Percentiles rank a stretch among this genome's conserved stretches.
Evolutionary conservation across 2,329 filamentous ascomycete genomes (phyloP).

Genomic region (Cryphonectria parasitica): DNA sequence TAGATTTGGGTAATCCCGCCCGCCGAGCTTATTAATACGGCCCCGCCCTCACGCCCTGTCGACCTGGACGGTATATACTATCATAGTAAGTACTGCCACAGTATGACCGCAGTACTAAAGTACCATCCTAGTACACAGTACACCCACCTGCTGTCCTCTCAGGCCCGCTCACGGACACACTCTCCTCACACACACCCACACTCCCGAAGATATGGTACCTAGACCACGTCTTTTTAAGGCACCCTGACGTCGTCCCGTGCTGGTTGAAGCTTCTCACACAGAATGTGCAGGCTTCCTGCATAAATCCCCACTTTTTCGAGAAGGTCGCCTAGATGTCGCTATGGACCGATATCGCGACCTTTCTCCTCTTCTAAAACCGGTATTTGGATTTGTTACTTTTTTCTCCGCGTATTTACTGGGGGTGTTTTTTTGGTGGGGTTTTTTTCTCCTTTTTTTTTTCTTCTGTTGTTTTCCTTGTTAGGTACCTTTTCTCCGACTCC

Average conservation of each 20-base stretch:
- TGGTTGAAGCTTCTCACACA: background rate
- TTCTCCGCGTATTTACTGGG: background rate
- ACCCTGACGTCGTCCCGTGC: background rate
- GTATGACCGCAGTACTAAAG: background rate
- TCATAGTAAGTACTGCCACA: background rate
- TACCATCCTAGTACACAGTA: background rate
- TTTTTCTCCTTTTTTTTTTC: background rate
- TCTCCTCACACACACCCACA: background rate
- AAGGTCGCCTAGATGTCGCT: slow-evolving; percentile 9
- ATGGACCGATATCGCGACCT: slow-evolving; percentile 3
- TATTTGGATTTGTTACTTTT: background rate
- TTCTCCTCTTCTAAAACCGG: background rate
- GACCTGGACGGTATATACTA: background rate
- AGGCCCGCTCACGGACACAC: background rate
- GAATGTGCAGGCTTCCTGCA: background rate
- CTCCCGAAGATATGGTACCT: no score
- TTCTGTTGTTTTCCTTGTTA: background rate
- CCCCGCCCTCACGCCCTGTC: background rate
- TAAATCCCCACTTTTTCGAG: background rate
- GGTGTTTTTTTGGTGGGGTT: background rate
- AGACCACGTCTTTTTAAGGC: background rate
- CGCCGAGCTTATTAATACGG: background rate
- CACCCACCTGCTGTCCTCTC: background rate
- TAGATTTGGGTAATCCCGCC: background rate
- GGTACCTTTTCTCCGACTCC: background rate